Evolutionary conservation across 139 green algal species (phyloP).

Genomic region (Coccomyxa sp.): DNA sequence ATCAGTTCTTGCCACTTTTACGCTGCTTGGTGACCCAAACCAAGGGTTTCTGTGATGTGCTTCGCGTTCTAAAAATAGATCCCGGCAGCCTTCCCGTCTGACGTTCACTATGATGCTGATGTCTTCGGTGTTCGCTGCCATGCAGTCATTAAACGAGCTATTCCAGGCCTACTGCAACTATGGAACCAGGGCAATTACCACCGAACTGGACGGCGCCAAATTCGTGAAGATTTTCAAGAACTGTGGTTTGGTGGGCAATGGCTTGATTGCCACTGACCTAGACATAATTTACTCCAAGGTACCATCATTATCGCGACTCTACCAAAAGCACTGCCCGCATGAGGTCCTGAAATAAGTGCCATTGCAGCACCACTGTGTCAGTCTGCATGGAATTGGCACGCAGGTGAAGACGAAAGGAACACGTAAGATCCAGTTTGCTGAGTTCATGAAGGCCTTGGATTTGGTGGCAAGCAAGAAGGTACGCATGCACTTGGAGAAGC

Average conservation of each 20-base stretch:
- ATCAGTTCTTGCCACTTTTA: too few species aligned
- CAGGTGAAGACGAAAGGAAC: constrained; percentile 60
- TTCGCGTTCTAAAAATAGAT: too few species aligned
- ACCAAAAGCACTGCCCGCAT: not conserved
- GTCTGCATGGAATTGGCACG: not conserved
- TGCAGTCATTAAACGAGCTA: constrained; percentile 2
- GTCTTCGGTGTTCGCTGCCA: not conserved
- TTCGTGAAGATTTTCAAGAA: constrained; percentile 58
- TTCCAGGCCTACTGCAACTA: constrained; percentile 13
- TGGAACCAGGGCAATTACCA: not conserved
- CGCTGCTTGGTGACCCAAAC: too few species aligned
- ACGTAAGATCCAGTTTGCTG: constrained; percentile 53
- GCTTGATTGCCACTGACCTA: constrained; percentile 44
- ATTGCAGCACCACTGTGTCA: not conserved
- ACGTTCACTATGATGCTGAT: too few species aligned
- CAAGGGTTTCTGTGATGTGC: too few species aligned
- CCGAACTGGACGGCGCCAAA: constrained; percentile 28
- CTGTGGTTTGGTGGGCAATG: constrained; percentile 28
- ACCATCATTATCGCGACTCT: not conserved
- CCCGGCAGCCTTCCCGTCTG: too few species aligned
- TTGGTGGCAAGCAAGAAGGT: constrained; percentile 51
- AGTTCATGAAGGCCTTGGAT: constrained; percentile 38
- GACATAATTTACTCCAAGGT: constrained; percentile 66
- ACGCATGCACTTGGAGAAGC: too few species aligned
- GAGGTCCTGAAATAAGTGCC: too few species aligned